phyloP scores from a whole-genome alignment of 2,329 filamentous ascomycete species.

The Diaporthe vexans region DNA sequence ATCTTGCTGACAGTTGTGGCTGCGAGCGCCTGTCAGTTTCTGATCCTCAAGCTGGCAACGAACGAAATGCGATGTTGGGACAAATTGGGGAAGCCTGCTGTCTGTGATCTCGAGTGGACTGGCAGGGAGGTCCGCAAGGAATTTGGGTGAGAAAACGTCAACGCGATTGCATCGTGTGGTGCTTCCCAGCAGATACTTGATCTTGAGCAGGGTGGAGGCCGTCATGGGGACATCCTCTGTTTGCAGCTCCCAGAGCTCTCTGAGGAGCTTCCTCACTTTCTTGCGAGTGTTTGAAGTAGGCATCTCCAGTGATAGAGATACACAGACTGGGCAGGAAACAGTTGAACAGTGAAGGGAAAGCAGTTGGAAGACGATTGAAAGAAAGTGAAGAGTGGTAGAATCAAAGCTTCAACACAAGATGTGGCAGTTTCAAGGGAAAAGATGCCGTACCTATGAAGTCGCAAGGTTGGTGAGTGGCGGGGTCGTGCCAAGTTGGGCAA shows the following conservation, averaged over 20 bases:
- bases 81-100: constrained; percentile 50
- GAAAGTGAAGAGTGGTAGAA: not conserved
- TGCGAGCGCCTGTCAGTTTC: constrained; percentile 52
- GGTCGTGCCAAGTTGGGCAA: not conserved
- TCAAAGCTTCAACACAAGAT: not conserved
- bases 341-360: not conserved
- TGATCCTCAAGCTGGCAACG: constrained; percentile 57
- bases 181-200: constrained; percentile 46
- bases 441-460: constrained; percentile 3
- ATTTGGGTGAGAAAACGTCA: constrained; percentile 35
- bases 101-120: constrained; percentile 32
- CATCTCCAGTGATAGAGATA: constrained; percentile 21
- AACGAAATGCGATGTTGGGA: constrained; percentile 43
- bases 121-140: constrained; percentile 31
- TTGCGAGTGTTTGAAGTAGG: constrained; percentile 36
- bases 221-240: constrained; percentile 46
- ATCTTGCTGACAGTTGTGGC: constrained; percentile 44
- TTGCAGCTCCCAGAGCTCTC: constrained; percentile 46
- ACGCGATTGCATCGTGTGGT: constrained; percentile 32
- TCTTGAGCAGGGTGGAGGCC: constrained; percentile 45
- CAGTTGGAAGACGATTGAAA: not conserved
- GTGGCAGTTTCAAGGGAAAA: not conserved
- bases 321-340: not conserved
- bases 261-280: constrained; percentile 39
- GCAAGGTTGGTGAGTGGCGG: not conserved